Percentiles rank a stretch among this genome's conserved stretches.
phyloP scores from a whole-genome alignment of 2,329 filamentous ascomycete genomes.

The Trichoderma sp. region DNA sequence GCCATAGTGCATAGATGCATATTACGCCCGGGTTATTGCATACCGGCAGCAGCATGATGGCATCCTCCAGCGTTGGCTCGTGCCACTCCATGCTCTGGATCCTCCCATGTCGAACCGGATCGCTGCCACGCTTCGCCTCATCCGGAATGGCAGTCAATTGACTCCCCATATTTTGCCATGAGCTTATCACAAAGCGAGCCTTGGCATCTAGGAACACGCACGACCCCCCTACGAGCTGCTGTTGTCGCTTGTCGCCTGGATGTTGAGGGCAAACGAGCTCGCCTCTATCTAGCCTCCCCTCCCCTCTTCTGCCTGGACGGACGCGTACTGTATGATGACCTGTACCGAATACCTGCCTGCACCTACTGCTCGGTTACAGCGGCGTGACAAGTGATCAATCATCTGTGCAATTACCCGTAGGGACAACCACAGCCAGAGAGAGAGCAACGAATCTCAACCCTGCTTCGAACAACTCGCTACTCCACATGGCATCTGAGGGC shows the following conservation, averaged over 20 bases:
- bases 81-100: conserved; percentile 3
- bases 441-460: neutral
- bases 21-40: conserved; percentile 8
- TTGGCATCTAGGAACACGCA: conserved; percentile 19
- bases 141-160: neutral
- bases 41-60: neutral
- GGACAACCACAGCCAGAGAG: neutral
- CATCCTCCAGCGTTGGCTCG: neutral
- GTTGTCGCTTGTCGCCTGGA: neutral
- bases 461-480: neutral
- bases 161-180: conserved; percentile 17
- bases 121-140: conserved; percentile 12
- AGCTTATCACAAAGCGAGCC: conserved; percentile 18
- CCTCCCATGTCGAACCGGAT: conserved; percentile 17
- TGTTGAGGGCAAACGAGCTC: neutral
- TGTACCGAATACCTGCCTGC: neutral
- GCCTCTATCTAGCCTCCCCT: neutral
- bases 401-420: neutral
- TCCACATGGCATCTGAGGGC: conserved; percentile 6
- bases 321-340: neutral
- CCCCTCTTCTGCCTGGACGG: neutral
- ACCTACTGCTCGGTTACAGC: neutral
- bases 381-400: neutral
- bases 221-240: conserved; percentile 1
- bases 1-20: neutral